phyloP scores from a whole-genome alignment of 2,329 filamentous ascomycete genomes.

The Talaromyces sp. region DNA sequence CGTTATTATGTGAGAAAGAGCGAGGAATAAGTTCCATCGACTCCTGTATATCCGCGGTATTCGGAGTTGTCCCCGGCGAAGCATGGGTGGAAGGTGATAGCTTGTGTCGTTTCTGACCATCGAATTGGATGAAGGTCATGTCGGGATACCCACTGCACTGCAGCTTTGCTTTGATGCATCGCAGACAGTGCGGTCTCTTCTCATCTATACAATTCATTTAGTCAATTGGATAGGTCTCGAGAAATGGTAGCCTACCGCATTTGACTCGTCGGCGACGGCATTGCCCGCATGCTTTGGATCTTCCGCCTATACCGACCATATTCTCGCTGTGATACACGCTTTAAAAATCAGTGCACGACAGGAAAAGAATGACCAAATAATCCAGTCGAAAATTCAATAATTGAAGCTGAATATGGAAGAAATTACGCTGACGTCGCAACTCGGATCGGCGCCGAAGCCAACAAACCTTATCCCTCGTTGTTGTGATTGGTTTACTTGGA shows the following conservation, averaged over 20 bases:
- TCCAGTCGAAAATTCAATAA: not conserved
- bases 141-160: conserved; percentile 8
- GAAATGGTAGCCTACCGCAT: conserved; percentile 9
- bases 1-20: not conserved
- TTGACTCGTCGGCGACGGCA: conserved; percentile 16
- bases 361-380: not conserved
- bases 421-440: not conserved
- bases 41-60: not conserved
- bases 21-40: not conserved
- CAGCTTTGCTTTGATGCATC: conserved; percentile 11
- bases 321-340: not conserved
- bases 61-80: not conserved
- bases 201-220: not conserved
- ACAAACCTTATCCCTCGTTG: not conserved
- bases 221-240: too few species aligned
- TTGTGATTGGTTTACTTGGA: not conserved
- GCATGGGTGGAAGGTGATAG: not conserved
- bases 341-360: not conserved
- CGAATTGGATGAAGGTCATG: conserved; percentile 15
- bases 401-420: not conserved
- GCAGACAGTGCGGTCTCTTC: conserved; percentile 4
- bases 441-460: not conserved
- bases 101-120: conserved; percentile 1
- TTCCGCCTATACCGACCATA: conserved; percentile 14
- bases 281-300: conserved; percentile 13